Evolutionary conservation across 2,329 filamentous ascomycete genomes (phyloP), one percentile per base, ranked within the genome.

Genomic region (Aspergillus floridensis): DNA sequence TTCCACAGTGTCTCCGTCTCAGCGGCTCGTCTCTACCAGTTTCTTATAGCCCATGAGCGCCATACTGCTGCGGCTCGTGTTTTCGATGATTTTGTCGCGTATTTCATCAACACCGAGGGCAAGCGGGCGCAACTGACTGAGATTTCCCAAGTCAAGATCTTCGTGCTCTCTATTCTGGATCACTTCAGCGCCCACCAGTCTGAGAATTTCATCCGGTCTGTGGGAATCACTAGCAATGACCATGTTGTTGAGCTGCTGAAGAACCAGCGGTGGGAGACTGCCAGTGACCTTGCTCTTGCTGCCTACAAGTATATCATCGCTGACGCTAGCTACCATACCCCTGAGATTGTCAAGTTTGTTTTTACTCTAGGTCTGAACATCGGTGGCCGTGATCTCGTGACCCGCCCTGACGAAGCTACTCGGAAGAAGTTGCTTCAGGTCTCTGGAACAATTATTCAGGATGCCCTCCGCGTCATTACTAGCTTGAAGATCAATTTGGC

Each of bases 401-500:
- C 70, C 0, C 65, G 70, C n/a, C 72, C 72, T 21, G 74, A 77
- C 24, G 66, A 70, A n/a, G 64, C 66, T 2, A 63, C 72, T 24
- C 74, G 73, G 60, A 76, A 76, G 70, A 75, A 74, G 61, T 70
- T 79, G 65, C 69, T 78, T 6, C 65, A 72, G 8, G 69, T 76
- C 1, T 79, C 78, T 5, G 72, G 71, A 31, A 63, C 67, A 11
- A 80, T 81, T 48, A 71, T 80, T 31, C 70, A 72, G 61, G 74
- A 77, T 56, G 76, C 77, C 1, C 66, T 81, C 2, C 66, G 70
- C 2, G 74, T 79, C 46, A 71, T 78, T 63, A 71, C 70, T 55
- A 71, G 69, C 4, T 66, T 76, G 49, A 74, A 78, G 35, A 74
- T 81, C 65, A 77, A 79, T 63, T 70, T 81, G 29, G 73, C 77